Evolutionary conservation across 257 asterid species (phyloP), one percentile per base, ranked within the genome.

Genomic region (Plantago elongata): DNA sequence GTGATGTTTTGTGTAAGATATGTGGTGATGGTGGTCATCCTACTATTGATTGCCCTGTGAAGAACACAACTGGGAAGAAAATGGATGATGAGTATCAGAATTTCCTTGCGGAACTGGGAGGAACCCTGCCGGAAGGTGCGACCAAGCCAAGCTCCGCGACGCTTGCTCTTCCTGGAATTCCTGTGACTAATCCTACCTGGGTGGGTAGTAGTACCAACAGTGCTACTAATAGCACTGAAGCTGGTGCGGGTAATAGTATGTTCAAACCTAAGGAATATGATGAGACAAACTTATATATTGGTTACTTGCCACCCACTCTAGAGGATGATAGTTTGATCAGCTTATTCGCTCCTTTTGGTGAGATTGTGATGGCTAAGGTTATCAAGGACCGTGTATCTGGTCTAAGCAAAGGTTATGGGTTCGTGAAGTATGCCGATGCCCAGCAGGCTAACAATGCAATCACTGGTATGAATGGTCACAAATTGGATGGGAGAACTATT

Each of bases 1-100:
- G 97, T 64, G 99, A 92, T 43, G 97, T 92, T 62, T 68, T 83
- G 51, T 92, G 99, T 76, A 92, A 80, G 74, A 86, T 84, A 52
- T 92, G 99, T 67, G 99, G 99, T 69, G 99, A 92, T 64, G 97
- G 99, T 64, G 99, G 99, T 3, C 98, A 78, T 70, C 99, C 99
- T 9, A 92, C 97, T 13, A 84, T 89, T 12, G 99, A 92, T 42
- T 92, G 99, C 22, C 99, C 97, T 0, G 93, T 89, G 69, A 92
- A 89, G 83, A 40, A 40, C n/a, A 54, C 59, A 12, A 78, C 99
- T 2, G 99, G 97, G 18, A 92, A 92, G 83, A 92, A 92, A 81
- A 92, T 92, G 99, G 99, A 92, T 44, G 99, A 92, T 57, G 99
- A 92, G 76, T 92, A 92, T 76, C 95, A 86, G 60, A 92, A 80